phyloP scores from a whole-genome alignment of 2,329 filamentous ascomycete species.

The Alternaria atra region DNA sequence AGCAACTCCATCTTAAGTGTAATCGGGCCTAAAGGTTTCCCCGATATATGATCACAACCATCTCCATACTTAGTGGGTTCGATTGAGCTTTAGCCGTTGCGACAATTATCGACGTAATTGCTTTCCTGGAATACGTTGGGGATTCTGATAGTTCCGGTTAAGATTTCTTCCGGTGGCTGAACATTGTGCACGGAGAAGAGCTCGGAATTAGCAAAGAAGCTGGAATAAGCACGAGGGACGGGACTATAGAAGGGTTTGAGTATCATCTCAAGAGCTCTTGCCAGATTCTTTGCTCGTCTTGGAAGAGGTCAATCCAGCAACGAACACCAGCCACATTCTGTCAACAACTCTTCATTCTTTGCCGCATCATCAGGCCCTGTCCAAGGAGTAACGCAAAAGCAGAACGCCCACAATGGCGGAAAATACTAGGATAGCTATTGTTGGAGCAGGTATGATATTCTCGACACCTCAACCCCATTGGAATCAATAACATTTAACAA shows the following conservation, averaged over 20 bases:
- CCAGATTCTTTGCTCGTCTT: not conserved
- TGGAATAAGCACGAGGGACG: not conserved
- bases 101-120: not conserved
- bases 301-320: not conserved
- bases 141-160: conserved; percentile 7
- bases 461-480: not conserved
- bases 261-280: not conserved
- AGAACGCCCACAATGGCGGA: conserved; percentile 35
- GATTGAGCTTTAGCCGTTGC: not conserved
- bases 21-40: not conserved
- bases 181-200: conserved; percentile 5
- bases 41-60: not conserved
- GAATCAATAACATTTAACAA: conserved; percentile 18
- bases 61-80: not conserved
- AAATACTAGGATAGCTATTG: conserved; percentile 42
- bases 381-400: not conserved
- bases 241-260: not conserved
- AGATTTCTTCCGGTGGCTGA: conserved; percentile 10
- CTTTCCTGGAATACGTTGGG: not conserved
- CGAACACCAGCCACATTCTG: not conserved
- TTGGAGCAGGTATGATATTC: conserved; percentile 41
- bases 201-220: conserved; percentile 4
- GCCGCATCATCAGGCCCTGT: not conserved
- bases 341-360: not conserved
- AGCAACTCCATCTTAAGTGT: not conserved